A percentile compares a stretch with the other conserved stretches of the same genome.
Conservation (phyloP, 2,329 filamentous ascomycete species). For the Lithohypha guttulata region DNA sequence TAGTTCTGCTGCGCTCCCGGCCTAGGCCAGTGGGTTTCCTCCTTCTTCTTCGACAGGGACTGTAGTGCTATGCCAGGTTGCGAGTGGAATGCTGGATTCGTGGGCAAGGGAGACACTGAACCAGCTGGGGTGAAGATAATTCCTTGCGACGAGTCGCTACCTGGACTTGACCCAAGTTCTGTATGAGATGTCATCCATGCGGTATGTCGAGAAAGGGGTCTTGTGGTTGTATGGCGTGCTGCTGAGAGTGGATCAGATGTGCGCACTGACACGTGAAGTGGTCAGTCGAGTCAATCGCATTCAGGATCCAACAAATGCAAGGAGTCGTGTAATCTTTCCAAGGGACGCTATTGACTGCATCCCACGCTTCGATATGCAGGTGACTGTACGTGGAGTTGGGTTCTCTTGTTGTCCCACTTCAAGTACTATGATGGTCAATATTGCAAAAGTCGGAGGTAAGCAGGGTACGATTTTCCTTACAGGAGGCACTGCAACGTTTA, state of each 20-base stretch:
- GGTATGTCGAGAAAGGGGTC: constrained; percentile 7
- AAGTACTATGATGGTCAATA: too few relatives aligned
- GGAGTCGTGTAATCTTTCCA: too few relatives aligned
- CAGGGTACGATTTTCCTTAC: too few relatives aligned
- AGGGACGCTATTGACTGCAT: too few relatives aligned
- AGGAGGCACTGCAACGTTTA: too few relatives aligned
- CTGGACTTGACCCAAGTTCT: constrained; percentile 13
- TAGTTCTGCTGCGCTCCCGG: constrained; percentile 15
- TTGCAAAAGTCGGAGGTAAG: too few relatives aligned
- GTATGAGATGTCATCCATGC: constrained; percentile 24
- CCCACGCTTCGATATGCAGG: too few relatives aligned
- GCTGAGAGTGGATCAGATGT: background rate
- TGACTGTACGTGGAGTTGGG: too few relatives aligned
- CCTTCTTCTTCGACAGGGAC: constrained; percentile 12
- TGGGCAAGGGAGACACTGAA: constrained; percentile 17
- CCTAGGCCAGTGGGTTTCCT: constrained; percentile 14
- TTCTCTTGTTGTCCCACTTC: too few relatives aligned
- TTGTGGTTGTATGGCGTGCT: constrained; percentile 9
- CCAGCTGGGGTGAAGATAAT: constrained; percentile 20
- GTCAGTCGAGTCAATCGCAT: too few relatives aligned
- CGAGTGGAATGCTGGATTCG: constrained; percentile 8
- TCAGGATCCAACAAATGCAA: too few relatives aligned
- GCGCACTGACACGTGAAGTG: constrained; percentile 1
- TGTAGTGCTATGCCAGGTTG: constrained; percentile 16
- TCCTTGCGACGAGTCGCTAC: constrained; percentile 18